Conservation (phyloP, 2,329 filamentous ascomycete species). For the Ophiostoma himal-ulmi region DNA sequence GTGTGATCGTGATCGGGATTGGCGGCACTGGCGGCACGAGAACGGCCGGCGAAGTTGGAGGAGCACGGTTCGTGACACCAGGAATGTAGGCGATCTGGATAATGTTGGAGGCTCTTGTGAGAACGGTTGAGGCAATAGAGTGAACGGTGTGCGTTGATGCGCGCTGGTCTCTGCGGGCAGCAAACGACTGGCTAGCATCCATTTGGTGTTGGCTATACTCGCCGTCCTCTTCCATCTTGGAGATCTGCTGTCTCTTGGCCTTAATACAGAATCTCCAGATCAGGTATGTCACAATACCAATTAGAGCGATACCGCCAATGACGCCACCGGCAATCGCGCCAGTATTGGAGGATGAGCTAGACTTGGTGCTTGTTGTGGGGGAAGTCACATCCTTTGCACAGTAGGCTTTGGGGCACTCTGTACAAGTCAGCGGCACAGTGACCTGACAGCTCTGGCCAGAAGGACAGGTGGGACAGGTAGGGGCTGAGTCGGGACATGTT, state of each 20-base stretch:
- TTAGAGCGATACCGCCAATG: conserved; percentile 70
- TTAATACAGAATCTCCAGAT: conserved; percentile 87
- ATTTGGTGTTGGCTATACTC: conserved; percentile 45
- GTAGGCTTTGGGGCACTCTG: conserved; percentile 43
- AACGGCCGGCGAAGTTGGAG: conserved; percentile 71
- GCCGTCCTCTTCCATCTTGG: conserved; percentile 49
- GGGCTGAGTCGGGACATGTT: conserved; percentile 39
- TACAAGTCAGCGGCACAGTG: conserved; percentile 42
- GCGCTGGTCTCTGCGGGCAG: conserved; percentile 54
- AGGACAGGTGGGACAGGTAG: conserved; percentile 43
- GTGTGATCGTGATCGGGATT: conserved; percentile 57
- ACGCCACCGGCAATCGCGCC: conserved; percentile 91
- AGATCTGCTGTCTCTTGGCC: conserved; percentile 60
- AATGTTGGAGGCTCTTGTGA: conserved; percentile 95
- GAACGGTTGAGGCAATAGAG: conserved; percentile 90
- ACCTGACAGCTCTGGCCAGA: conserved; percentile 41
- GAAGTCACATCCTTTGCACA: conserved; percentile 35
- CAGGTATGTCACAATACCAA: conserved; percentile 70
- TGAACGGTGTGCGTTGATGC: conserved; percentile 79
- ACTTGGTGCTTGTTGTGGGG: conserved; percentile 26
- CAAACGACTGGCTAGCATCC: conserved; percentile 47
- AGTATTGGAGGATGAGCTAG: conserved; percentile 54
- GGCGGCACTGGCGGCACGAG: conserved; percentile 90
- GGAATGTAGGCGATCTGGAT: conserved; percentile 99
- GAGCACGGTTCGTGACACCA: conserved; percentile 87